Evolutionary conservation across 2,329 filamentous ascomycete species (phyloP).

Genomic region (Beauveria rudraprayagi): DNA sequence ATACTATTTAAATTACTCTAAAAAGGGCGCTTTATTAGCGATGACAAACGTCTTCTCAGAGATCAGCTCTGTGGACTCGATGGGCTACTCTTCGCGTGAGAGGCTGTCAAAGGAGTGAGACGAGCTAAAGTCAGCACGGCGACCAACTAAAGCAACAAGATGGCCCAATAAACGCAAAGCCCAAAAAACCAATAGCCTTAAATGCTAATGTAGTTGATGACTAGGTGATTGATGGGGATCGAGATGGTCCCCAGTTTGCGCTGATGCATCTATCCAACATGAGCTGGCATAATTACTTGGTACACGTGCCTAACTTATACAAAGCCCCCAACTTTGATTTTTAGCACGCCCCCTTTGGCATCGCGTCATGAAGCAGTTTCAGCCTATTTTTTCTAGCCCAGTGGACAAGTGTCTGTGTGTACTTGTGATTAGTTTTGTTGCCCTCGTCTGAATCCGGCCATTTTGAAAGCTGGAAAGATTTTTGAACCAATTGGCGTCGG

Average conservation of each 20-base stretch:
- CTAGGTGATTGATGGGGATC: no score
- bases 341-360: not conserved
- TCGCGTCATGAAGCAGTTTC: conserved; percentile 1
- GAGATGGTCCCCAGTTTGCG: no score
- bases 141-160: not conserved
- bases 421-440: no score
- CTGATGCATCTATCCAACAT: conserved; percentile 1
- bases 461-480: not conserved
- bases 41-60: no score
- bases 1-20: no score
- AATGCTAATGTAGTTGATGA: no score
- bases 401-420: not conserved
- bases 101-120: not conserved
- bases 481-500: not conserved
- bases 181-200: not conserved
- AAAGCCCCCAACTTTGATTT: not conserved
- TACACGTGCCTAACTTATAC: not conserved
- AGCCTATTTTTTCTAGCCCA: not conserved
- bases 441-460: not conserved
- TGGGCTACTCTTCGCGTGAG: no score
- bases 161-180: not conserved
- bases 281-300: not conserved
- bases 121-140: not conserved
- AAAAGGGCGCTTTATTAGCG: no score
- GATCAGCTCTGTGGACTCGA: no score